Base-by-base conservation (phyloP, 805 yeast species). In the Zygotorulaspora danielsina region DNA sequence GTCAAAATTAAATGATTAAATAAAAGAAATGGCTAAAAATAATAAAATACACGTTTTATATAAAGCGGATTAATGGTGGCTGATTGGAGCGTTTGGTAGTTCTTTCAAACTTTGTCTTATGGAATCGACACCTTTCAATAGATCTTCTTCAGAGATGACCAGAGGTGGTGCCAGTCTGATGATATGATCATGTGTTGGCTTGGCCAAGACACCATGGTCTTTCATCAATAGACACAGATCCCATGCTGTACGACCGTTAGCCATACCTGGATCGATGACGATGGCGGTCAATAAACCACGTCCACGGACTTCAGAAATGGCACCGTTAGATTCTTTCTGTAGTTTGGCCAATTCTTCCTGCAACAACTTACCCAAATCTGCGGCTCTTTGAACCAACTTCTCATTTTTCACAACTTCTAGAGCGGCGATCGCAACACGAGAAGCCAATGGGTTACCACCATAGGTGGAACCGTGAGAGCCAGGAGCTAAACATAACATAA, bases 381-480 rank as follows among this genome's bases (percentile, higher is more conserved):
- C 65, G 4, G 97, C 80, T 65, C 94, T 78, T 57, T 84, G 85
- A 28, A 81, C 88, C 56, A 90, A 74, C 18, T 80, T 73, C 67
- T 90, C 97, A 53, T 90, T 95, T 63, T 74, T 76, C 40, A 90
- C 86, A 38, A 90, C 97, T 54, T 87, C 76, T 50, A 90, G 72
- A 8, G 97, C 96, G 43, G 96, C 96, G 61, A 86, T 79, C 45
- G 97, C 93, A 15, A 87, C 96, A 40, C 86, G 76, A 50, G 95
- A 86, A 16, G 95, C 90, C 61, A 90, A 75, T 50, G 97, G 96
- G 69, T 88, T 90, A 64, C 97, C 97, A 66, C 97, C 97, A 62
- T 85, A 90, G 16, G 97, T 90, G 19, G 97, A 89, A 37, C 97
- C 97, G 66, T 90, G 97, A 21, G 96, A 85, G 39, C 97, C 97